Base-by-base conservation (phyloP, 2,329 filamentous ascomycete species). In the Monilinia fructigena region DNA sequence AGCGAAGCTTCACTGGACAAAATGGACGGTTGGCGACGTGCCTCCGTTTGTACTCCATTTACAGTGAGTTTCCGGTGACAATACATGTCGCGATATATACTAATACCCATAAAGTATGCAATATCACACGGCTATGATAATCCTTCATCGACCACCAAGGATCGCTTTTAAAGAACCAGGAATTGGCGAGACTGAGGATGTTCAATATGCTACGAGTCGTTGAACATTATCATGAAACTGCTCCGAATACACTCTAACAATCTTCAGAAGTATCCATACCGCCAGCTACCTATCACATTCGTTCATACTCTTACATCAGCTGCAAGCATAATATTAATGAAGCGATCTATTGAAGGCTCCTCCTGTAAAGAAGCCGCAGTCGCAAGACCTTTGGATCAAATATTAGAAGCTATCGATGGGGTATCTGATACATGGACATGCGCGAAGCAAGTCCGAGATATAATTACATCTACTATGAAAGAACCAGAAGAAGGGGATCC, bases 111-210 rank as follows among this genome's bases (percentile, higher is more conserved):
- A 5, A n/a, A 71, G 70, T 68, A 81, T 83, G 78, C 71, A 80
- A 20, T 83, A 82, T 68, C 81, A 83, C 66, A 82, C 81, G 0
- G 78, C 79, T 58, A 82, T 83, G 80, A 82, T 82, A 26, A 82
- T 83, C 59, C 77, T 83, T 3, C 81, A 83, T 67, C 78, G 82
- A 0, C 82, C 82, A 2, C 81, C 81, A 1, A 78, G 76, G 3
- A 78, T 81, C 59, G 74, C 80, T 48, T 78, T 82, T 52, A 75
- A 77, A 66, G 78, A 79, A 47, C 75, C 76, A 1, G 77, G 75
- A 1, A 76, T 80, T 16, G 74, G 76, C 3, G 76, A 76, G 6
- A 79, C 78, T 40, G 80, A 82, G 66, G 81, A 82, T 48, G 78
- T 83, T 10, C 78, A 82, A 81, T 82, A 14, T 83, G 82, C 73